Evolutionary conservation across 257 asterid genomes (phyloP).

Genomic region (Solanum paucissectum): DNA sequence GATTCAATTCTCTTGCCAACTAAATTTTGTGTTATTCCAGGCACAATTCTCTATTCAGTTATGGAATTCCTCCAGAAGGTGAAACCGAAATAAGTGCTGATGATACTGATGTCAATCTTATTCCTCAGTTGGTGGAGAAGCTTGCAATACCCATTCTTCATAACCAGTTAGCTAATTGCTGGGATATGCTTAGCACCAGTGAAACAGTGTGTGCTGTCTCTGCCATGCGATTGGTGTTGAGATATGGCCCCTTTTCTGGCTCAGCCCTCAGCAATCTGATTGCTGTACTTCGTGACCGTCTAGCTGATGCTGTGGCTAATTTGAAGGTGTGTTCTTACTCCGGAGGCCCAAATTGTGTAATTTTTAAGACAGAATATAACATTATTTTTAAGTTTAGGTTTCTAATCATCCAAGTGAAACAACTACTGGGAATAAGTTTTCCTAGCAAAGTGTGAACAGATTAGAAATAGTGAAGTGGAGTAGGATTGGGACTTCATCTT

Average conservation of each 20-base stretch:
- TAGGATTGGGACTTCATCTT: background rate
- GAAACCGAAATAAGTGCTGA: slow-evolving; percentile 26
- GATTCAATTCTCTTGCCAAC: background rate
- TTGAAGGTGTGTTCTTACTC: slow-evolving; percentile 36
- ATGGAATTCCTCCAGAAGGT: slow-evolving; percentile 56
- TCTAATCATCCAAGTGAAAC: background rate
- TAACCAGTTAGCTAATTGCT: slow-evolving; percentile 61
- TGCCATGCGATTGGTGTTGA: slow-evolving; percentile 55
- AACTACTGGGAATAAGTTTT: background rate
- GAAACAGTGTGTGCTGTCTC: slow-evolving; percentile 73
- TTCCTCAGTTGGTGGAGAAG: slow-evolving; percentile 74
- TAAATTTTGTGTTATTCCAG: slow-evolving; percentile 25
- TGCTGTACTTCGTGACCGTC: slow-evolving; percentile 67
- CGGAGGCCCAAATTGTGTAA: background rate
- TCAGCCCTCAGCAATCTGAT: slow-evolving; percentile 53
- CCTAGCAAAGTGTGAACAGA: background rate
- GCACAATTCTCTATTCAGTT: slow-evolving; percentile 69
- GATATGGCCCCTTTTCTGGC: slow-evolving; percentile 63
- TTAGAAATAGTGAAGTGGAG: background rate
- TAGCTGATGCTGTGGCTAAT: slow-evolving; percentile 66
- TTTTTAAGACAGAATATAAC: background rate
- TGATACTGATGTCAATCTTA: slow-evolving; percentile 70
- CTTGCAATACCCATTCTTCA: slow-evolving; percentile 85
- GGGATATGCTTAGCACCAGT: slow-evolving; percentile 83
- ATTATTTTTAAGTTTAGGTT: background rate